phyloP scores from a whole-genome alignment of 495 filamentous ascomycete species.

The Xylaria grammica region DNA sequence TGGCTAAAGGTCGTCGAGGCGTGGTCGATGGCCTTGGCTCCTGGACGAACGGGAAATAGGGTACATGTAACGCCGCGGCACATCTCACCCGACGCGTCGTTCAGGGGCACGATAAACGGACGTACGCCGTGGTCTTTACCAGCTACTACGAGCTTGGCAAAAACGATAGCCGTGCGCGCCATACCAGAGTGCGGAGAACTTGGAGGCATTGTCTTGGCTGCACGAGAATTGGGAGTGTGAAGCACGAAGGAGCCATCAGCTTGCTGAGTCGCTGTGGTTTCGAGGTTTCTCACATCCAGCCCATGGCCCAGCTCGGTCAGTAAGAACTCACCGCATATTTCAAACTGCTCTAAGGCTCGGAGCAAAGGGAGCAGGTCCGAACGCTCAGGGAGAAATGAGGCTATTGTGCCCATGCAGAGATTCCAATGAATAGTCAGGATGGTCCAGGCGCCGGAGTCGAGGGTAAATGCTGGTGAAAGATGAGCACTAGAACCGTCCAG shows the following conservation, averaged over 20 bases:
- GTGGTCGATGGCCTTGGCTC: constrained; percentile 37
- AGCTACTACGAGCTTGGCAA: constrained; percentile 37
- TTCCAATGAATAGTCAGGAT: no score
- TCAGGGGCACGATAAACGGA: constrained; percentile 39
- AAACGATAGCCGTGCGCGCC: constrained; percentile 36
- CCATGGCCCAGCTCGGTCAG: constrained; percentile 45
- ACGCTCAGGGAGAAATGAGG: constrained; percentile 30
- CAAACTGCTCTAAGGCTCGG: constrained; percentile 28
- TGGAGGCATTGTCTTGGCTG: constrained; percentile 41
- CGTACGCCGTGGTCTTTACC: constrained; percentile 35
- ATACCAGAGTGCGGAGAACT: constrained; percentile 30
- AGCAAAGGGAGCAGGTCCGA: constrained; percentile 32
- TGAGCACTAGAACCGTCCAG: constrained; percentile 5
- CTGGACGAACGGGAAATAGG: constrained; percentile 33
- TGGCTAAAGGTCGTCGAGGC: constrained; percentile 37
- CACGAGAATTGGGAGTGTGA: constrained; percentile 32
- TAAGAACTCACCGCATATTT: constrained; percentile 40
- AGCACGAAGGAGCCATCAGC: constrained; percentile 37
- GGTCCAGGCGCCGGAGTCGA: constrained; percentile 15
- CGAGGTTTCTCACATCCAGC: constrained; percentile 39
- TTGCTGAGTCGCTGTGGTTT: constrained; percentile 39
- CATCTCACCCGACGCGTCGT: constrained; percentile 34
- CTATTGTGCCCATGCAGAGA: constrained; percentile 40
- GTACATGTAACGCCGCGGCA: constrained; percentile 35
- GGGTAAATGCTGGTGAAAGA: constrained; percentile 4